Percentiles rank a stretch among this genome's conserved stretches.
Evolutionary conservation across 805 yeast species (phyloP).

Genomic region (Diddensiella caesifluorescens): DNA sequence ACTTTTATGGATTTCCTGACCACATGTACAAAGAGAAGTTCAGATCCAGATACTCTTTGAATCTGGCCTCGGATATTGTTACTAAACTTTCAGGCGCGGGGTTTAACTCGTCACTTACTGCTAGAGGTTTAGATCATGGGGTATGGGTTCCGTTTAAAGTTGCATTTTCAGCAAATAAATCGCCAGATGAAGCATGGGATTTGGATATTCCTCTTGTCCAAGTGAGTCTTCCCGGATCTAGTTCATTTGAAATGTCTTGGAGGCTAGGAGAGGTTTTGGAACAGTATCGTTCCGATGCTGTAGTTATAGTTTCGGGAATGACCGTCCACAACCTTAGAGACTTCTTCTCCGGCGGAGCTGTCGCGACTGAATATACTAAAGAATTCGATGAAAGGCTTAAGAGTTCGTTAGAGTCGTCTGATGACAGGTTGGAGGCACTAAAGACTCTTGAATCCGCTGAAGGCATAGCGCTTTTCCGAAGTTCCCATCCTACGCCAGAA

Average conservation of each 20-base stretch:
- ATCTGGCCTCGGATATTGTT: constrained; percentile 43
- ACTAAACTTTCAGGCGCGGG: constrained; percentile 40
- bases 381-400: constrained; percentile 44
- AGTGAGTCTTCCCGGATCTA: constrained; percentile 35
- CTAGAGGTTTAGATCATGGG: constrained; percentile 76
- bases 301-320: constrained; percentile 66
- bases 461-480: constrained; percentile 30
- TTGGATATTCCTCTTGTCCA: constrained; percentile 39
- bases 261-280: constrained; percentile 53
- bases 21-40: constrained; percentile 60
- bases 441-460: constrained; percentile 35
- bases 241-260: constrained; percentile 39
- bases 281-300: constrained; percentile 47
- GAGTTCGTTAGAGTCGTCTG: constrained; percentile 22
- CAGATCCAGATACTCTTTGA: constrained; percentile 43
- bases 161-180: constrained; percentile 41
- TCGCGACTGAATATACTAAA: constrained; percentile 24
- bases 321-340: constrained; percentile 71
- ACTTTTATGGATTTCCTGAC: constrained; percentile 67
- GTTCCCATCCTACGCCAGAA: constrained; percentile 73
- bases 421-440: constrained; percentile 42
- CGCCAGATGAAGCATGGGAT: constrained; percentile 6
- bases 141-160: constrained; percentile 76
- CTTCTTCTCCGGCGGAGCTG: constrained; percentile 28
- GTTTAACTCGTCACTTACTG: constrained; percentile 37